A percentile compares a stretch with the other conserved stretches of the same genome.
Conservation (phyloP, 352 stramenopile genomes). For the Phytophthora foliorum region DNA sequence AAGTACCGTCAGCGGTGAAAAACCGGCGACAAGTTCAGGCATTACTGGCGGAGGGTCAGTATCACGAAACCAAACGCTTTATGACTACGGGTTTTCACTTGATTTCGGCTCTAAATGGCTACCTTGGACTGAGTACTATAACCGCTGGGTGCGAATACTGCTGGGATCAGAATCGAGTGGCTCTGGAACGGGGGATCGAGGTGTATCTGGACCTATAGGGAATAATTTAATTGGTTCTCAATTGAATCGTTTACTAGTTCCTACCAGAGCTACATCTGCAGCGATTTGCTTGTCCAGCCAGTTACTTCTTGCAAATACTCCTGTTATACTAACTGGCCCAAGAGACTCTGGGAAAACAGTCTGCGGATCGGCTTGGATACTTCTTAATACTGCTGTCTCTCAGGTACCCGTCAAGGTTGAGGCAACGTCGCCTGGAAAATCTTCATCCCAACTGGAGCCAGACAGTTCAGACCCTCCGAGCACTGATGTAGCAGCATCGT, state of each 20-base stretch:
- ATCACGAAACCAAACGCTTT: constrained; percentile 57
- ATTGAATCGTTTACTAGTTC: constrained; percentile 32
- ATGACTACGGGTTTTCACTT: constrained; percentile 72
- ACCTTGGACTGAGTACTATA: constrained; percentile 74
- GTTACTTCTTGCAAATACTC: constrained; percentile 51
- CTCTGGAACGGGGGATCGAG: background rate
- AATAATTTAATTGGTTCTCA: background rate
- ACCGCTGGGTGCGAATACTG: constrained; percentile 49
- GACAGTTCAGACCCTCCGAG: background rate
- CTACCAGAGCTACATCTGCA: constrained; percentile 44
- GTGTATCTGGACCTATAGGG: background rate
- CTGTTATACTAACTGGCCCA: constrained; percentile 49
- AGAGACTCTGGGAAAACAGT: constrained; percentile 64
- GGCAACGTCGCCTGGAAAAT: background rate
- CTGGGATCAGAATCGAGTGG: constrained; percentile 15
- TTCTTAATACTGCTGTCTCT: constrained; percentile 31
- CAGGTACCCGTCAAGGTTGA: background rate
- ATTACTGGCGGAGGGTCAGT: background rate
- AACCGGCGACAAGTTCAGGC: constrained; percentile 3
- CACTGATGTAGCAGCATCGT: background rate
- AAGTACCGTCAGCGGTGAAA: constrained; percentile 24
- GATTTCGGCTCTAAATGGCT: constrained; percentile 83
- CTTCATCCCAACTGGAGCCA: constrained; percentile 1
- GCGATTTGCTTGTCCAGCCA: constrained; percentile 60
- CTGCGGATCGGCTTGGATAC: constrained; percentile 40